Conservation (phyloP, 2,329 filamentous ascomycete genomes). For the Aspergillus udagawae region DNA sequence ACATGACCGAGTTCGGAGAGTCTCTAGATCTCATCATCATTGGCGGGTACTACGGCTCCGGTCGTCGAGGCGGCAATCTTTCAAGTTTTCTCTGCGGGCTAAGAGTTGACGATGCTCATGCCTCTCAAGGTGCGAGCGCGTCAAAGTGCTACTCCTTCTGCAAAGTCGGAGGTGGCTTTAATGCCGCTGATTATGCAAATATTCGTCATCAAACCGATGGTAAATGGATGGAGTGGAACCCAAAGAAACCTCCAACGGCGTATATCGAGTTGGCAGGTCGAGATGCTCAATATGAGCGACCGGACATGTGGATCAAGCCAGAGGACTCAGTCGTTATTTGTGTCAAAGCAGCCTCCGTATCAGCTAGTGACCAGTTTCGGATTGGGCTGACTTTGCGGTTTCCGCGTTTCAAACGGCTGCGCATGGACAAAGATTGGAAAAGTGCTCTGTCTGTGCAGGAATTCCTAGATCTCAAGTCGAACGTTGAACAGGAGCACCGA, state of each 20-base stretch:
- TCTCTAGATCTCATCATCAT: constrained; percentile 85
- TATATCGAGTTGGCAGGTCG: constrained; percentile 80
- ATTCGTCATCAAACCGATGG: constrained; percentile 81
- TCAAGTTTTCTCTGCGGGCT: constrained; percentile 91
- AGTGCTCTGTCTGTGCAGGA: constrained; percentile 73
- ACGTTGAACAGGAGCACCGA: constrained; percentile 65
- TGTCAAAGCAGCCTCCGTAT: constrained; percentile 81
- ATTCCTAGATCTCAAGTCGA: constrained; percentile 67
- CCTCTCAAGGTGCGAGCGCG: constrained; percentile 52
- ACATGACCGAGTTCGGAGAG: constrained; percentile 95
- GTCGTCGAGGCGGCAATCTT: constrained; percentile 73
- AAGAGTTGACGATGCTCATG: constrained; percentile 66
- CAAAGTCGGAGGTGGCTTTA: constrained; percentile 94
- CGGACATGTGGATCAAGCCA: constrained; percentile 91
- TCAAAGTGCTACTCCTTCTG: constrained; percentile 92
- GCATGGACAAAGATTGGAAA: constrained; percentile 81
- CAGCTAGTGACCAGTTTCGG: constrained; percentile 71
- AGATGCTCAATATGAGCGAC: constrained; percentile 69
- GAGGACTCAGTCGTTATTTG: constrained; percentile 81
- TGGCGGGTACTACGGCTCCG: constrained; percentile 89
- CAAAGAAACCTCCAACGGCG: constrained; percentile 67
- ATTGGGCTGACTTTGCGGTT: constrained; percentile 78
- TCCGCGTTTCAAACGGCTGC: constrained; percentile 77
- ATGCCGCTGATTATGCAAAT: constrained; percentile 75
- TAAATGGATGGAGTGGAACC: constrained; percentile 87